Conservation (phyloP, 2,329 filamentous ascomycete species). For the Curvularia eragrostidis region DNA sequence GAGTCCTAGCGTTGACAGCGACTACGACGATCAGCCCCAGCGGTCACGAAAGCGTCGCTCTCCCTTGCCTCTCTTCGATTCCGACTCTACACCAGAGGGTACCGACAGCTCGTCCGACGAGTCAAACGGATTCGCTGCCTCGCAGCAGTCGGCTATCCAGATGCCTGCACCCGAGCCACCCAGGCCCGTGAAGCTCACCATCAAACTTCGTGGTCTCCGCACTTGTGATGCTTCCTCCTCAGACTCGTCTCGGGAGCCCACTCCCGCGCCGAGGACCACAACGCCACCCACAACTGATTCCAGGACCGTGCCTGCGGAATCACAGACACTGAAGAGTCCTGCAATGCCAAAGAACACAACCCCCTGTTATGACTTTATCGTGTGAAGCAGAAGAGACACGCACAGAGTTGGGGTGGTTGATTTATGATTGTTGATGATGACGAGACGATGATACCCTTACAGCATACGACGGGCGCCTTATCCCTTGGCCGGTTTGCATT, state of each 20-base stretch:
- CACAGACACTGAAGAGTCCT: neutral
- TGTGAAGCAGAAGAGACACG: neutral
- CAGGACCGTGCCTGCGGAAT: neutral
- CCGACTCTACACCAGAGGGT: constrained; percentile 48
- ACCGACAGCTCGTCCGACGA: constrained; percentile 48
- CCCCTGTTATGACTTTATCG: constrained; percentile 13
- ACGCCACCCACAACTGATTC: neutral
- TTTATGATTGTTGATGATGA: constrained; percentile 24
- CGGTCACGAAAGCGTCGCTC: constrained; percentile 62
- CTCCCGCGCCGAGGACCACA: neutral
- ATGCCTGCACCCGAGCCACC: constrained; percentile 26
- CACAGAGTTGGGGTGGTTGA: constrained; percentile 15
- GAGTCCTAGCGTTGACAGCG: constrained; percentile 59
- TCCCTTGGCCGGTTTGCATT: constrained; percentile 21
- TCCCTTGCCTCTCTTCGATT: constrained; percentile 54
- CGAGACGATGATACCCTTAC: constrained; percentile 31
- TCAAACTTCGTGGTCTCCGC: constrained; percentile 43
- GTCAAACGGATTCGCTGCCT: constrained; percentile 38
- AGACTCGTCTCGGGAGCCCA: constrained; percentile 26
- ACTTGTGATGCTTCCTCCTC: constrained; percentile 34
- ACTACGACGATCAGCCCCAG: constrained; percentile 57
- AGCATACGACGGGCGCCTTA: constrained; percentile 33
- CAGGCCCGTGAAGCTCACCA: constrained; percentile 40
- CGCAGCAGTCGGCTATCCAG: constrained; percentile 35
- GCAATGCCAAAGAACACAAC: constrained; percentile 13